Percentiles rank a stretch among this genome's conserved stretches.
phyloP scores from a whole-genome alignment of 1,284 basidiomycete species.

The Tylopilus sp. region DNA sequence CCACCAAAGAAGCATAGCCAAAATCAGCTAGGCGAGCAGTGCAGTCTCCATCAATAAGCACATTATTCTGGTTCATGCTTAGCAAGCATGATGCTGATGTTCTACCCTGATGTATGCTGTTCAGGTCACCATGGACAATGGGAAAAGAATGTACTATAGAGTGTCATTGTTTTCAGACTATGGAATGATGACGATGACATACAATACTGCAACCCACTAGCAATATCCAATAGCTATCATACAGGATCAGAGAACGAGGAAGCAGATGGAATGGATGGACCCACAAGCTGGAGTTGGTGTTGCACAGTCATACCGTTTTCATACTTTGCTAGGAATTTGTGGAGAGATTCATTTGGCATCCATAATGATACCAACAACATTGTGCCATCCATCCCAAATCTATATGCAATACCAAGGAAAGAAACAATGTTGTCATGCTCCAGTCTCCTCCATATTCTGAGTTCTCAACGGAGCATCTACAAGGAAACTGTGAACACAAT shows the following conservation, averaged over 20 bases:
- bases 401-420: background rate
- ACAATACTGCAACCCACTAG: background rate
- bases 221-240: background rate
- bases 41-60: constrained; percentile 7
- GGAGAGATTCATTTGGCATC: background rate
- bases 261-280: background rate
- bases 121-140: constrained; percentile 4
- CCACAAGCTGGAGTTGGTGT: constrained; percentile 4
- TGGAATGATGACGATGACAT: background rate
- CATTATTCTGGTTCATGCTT: constrained; percentile 1
- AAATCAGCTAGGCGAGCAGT: constrained; percentile 1
- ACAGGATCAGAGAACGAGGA: background rate
- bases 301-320: background rate
- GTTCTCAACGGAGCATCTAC: background rate
- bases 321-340: background rate
- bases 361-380: background rate
- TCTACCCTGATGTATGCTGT: background rate
- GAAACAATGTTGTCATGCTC: background rate
- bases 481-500: background rate
- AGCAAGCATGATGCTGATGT: background rate
- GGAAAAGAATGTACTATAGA: constrained; percentile 3
- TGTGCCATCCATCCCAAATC: background rate
- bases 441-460: background rate
- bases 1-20: background rate
- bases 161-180: background rate